Evolutionary conservation across 164 flowering plant genomes (phyloP), one percentile per base, ranked within the genome.

Genomic region (Macadamia integrifolia): DNA sequence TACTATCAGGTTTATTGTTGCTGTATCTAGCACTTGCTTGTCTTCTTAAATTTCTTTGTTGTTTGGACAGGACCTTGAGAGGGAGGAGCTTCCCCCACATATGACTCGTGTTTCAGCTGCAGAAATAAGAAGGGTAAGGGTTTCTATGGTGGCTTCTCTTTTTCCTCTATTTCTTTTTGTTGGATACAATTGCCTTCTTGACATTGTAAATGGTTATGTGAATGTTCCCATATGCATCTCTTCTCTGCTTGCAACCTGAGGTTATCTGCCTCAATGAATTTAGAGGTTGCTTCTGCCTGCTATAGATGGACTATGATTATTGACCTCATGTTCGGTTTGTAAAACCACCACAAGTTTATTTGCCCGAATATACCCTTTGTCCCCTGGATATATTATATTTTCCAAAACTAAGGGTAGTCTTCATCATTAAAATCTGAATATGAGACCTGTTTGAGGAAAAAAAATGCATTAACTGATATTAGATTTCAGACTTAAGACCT

Each of bases 11-110:
- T 6, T 8, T 70, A 31, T n/a, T 53, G 50, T 46, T 42, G 6
- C 3, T n/a, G 17, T 6, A 72, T 42, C 28, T 61, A 56, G 31
- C 58, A 49, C 46, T 32, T 30, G 40, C 6, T 42, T 65, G 4
- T 58, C 30, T 28, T 6, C 17, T 44, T 11, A 50, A 49, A 11
- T n/a, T 18, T 60, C 52, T 18, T 72, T 55, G 55, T 14, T 53
- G 62, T 29, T 69, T 57, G 23, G 43, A 13, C 58, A 87, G 97
- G 93, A 89, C 68, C 66, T 82, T 77, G 93, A 88, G 74, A 83
- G 75, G 71, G 95, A 86, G 49, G 95, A 91, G 65, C 91, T 91
- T 70, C 97, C 97, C 43, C 78, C 87, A 31, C 91, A 88, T 64
- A 88, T 91, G 95, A 83, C 82, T 74, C 85, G 82, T 31, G 95